Conservation (phyloP, 2,329 filamentous ascomycete genomes). For the Paraphaeosphaeria sporulosa region DNA sequence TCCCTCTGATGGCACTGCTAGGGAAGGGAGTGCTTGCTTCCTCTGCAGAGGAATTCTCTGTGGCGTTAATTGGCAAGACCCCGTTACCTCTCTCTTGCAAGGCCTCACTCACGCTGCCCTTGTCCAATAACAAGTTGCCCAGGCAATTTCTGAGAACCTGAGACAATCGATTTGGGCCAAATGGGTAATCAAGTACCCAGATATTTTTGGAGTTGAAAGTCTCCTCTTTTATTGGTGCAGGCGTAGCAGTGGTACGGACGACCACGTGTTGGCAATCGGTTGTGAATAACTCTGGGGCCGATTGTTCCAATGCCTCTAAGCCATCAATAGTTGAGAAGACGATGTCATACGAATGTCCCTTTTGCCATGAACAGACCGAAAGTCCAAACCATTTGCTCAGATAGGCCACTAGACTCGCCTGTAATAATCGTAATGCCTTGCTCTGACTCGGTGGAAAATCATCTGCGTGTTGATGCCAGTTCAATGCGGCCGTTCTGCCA, state of each 20-base stretch:
- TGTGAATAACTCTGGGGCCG: not conserved
- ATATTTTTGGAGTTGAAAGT: not conserved
- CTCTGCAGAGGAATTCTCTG: not conserved
- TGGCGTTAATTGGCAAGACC: not conserved
- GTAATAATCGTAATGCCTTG: not conserved
- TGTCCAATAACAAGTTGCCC: not conserved
- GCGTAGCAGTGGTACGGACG: not conserved
- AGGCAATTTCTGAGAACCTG: not conserved
- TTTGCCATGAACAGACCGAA: not conserved
- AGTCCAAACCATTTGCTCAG: not conserved
- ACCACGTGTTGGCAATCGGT: not conserved
- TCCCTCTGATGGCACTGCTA: not conserved
- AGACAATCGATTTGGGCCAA: not conserved
- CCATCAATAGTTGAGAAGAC: not conserved
- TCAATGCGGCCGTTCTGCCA: not conserved
- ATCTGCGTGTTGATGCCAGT: not conserved
- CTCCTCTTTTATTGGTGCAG: not conserved
- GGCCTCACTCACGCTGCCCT: not conserved
- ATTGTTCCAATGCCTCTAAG: not conserved
- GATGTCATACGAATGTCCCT: not conserved
- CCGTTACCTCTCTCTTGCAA: not conserved
- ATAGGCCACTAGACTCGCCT: not conserved
- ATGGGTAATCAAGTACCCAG: not conserved
- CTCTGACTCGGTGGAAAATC: not conserved
- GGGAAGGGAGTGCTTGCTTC: not conserved